phyloP scores from a whole-genome alignment of 257 asterid genomes.

The Solanum corneliomulleri region DNA sequence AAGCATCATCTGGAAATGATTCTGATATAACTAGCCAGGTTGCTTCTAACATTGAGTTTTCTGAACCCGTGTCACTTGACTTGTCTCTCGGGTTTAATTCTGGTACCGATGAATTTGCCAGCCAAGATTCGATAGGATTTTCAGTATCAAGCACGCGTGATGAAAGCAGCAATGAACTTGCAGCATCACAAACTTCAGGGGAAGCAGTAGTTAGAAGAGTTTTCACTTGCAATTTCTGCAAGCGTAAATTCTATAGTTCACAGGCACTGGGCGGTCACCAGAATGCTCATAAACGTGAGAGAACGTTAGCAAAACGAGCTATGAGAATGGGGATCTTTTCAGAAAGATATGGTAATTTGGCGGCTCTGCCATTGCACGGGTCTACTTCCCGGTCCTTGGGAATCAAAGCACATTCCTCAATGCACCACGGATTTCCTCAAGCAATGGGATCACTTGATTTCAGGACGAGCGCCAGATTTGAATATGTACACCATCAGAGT shows the following conservation, averaged over 20 bases:
- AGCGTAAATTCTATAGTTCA: conserved; percentile 28
- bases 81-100: conserved; percentile 32
- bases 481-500: conserved; percentile 8
- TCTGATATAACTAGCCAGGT: conserved; percentile 22
- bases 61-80: conserved; percentile 23
- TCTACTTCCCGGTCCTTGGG: conserved; percentile 30
- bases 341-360: conserved; percentile 17
- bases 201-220: conserved; percentile 14
- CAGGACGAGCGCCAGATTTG: conserved; percentile 18
- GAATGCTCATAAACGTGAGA: conserved; percentile 35
- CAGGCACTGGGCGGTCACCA: conserved; percentile 48
- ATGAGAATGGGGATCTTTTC: conserved; percentile 31
- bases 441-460: conserved; percentile 12
- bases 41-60: conserved; percentile 17
- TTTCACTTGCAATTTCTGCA: conserved; percentile 37
- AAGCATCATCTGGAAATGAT: conserved; percentile 14
- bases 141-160: conserved; percentile 36
- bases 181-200: conserved; percentile 4
- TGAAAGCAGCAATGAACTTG: conserved; percentile 31
- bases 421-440: conserved; percentile 18
- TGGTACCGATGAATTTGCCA: not conserved
- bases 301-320: conserved; percentile 32
- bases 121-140: conserved; percentile 14
- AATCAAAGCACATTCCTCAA: conserved; percentile 48
- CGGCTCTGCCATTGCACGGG: conserved; percentile 38